phyloP scores from a whole-genome alignment of 495 filamentous ascomycete genomes.

The Talaromyces wortmannii region DNA sequence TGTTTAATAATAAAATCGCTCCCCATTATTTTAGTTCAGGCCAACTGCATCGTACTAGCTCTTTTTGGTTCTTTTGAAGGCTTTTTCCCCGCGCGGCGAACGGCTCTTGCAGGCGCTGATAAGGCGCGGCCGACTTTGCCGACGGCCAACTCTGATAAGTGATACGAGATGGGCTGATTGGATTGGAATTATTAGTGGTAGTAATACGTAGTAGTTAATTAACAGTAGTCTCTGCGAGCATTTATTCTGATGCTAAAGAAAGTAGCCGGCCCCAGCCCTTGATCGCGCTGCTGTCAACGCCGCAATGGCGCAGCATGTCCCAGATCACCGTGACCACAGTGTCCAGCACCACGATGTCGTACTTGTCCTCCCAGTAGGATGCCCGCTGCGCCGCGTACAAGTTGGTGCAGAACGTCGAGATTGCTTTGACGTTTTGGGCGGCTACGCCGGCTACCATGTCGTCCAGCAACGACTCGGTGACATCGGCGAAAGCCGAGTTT shows the following conservation, averaged over 20 bases:
- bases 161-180: not conserved
- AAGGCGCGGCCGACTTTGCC: not conserved
- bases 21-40: no score
- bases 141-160: not conserved
- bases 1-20: no score
- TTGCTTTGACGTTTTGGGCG: not conserved
- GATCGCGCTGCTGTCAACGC: not conserved
- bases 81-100: no score
- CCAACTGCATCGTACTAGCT: no score
- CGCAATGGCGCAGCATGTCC: not conserved
- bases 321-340: constrained; percentile 2
- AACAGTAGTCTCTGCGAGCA: no score
- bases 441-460: not conserved
- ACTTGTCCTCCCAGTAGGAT: not conserved
- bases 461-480: not conserved
- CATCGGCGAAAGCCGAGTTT: not conserved
- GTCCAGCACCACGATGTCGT: not conserved
- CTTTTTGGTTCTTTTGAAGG: no score
- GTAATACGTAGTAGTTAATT: no score
- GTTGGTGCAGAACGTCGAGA: constrained; percentile 3
- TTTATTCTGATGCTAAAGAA: not conserved
- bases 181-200: no score
- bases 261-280: constrained; percentile 2
- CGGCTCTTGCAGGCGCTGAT: not conserved
- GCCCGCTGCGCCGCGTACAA: constrained; percentile 1